Conservation (phyloP, 73 alveolate genomes). For the Paramecium biaurelia region DNA sequence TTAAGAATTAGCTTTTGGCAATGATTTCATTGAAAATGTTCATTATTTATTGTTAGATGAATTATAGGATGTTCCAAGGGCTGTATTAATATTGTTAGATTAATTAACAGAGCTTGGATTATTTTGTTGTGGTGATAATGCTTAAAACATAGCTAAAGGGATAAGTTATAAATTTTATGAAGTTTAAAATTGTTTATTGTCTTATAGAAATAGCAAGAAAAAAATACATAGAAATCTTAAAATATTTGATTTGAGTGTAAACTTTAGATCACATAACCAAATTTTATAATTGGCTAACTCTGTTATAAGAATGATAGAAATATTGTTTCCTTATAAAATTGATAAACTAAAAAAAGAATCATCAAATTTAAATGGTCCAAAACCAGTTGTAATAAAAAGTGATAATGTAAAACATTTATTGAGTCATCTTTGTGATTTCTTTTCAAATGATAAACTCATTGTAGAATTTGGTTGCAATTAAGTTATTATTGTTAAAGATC, state of each 20-base stretch:
- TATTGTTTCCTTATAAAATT: constrained; percentile 82
- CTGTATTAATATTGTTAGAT: constrained; percentile 67
- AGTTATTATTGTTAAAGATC: constrained; percentile 85
- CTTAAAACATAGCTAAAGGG: constrained; percentile 91
- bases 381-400: constrained; percentile 68
- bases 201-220: neutral
- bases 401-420: constrained; percentile 54
- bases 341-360: constrained; percentile 81
- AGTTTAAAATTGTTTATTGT: constrained; percentile 64
- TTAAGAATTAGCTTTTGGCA: constrained; percentile 32
- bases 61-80: constrained; percentile 83
- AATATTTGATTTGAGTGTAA: constrained; percentile 43
- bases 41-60: constrained; percentile 86
- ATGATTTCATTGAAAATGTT: constrained; percentile 59
- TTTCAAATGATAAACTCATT: neutral
- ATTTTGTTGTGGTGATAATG: constrained; percentile 91
- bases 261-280: constrained; percentile 83
- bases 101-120: constrained; percentile 71
- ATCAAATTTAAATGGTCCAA: constrained; percentile 73
- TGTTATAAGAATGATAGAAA: constrained; percentile 72
- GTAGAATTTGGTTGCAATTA: constrained; percentile 84
- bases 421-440: neutral
- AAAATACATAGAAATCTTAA: neutral
- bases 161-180: constrained; percentile 87
- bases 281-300: constrained; percentile 84